Percentiles rank a stretch among this genome's conserved stretches.
phyloP scores from a whole-genome alignment of 768 basidiomycete genomes.

The Amanita pallidorosea region DNA sequence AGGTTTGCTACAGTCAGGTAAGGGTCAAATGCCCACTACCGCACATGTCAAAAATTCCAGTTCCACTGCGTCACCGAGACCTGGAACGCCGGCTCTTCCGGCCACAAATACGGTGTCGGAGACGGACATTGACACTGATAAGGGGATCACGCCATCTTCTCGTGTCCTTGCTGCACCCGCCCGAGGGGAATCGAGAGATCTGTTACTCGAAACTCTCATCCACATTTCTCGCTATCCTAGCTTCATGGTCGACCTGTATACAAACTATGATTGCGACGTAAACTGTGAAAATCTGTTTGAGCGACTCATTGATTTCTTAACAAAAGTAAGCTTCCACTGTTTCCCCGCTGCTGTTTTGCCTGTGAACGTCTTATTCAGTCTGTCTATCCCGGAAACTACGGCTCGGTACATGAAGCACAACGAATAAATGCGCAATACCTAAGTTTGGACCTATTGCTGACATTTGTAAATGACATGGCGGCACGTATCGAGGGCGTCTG shows the following conservation, averaged over 20 bases:
- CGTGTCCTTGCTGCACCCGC: constrained; percentile 63
- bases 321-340: constrained; percentile 45
- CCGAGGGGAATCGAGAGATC: constrained; percentile 76
- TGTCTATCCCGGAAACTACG: constrained; percentile 62
- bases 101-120: constrained; percentile 21
- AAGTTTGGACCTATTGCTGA: constrained; percentile 79
- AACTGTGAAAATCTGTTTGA: constrained; percentile 97
- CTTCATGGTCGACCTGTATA: constrained; percentile 93
- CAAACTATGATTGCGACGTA: constrained; percentile 94
- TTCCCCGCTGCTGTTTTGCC: neutral
- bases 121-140: constrained; percentile 32
- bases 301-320: constrained; percentile 76
- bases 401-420: constrained; percentile 47
- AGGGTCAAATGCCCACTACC: constrained; percentile 13
- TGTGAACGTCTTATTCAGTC: constrained; percentile 34
- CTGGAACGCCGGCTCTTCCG: constrained; percentile 41
- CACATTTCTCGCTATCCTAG: constrained; percentile 75
- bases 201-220: constrained; percentile 81
- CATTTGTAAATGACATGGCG: constrained; percentile 85
- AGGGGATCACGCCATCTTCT: constrained; percentile 37
- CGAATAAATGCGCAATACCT: constrained; percentile 76
- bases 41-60: constrained; percentile 22
- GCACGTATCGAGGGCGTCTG: constrained; percentile 40
- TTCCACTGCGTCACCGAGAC: constrained; percentile 34
- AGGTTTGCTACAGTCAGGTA: constrained; percentile 12